Evolutionary conservation across 768 basidiomycete genomes (phyloP).

Genomic region (Tulasnella sp.): DNA sequence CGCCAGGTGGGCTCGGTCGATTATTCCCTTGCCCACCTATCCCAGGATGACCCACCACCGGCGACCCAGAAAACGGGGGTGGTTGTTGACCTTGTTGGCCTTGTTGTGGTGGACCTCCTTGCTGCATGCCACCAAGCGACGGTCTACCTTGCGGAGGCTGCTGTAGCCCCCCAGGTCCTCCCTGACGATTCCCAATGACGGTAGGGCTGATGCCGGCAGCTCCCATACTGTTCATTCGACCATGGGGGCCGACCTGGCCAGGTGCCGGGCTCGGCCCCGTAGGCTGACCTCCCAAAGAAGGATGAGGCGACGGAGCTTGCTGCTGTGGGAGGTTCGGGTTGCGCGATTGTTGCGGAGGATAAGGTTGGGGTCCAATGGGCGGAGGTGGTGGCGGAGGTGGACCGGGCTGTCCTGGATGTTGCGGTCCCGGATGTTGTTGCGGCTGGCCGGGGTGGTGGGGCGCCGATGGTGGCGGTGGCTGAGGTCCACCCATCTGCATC

Average conservation of each 20-base stretch:
- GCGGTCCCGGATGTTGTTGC: constrained; percentile 10
- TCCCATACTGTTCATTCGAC: neutral
- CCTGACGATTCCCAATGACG: neutral
- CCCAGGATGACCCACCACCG: no score
- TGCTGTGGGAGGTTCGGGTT: neutral
- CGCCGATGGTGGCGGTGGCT: neutral
- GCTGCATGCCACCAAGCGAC: neutral
- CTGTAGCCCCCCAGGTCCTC: neutral
- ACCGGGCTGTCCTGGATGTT: neutral
- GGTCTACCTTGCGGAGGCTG: neutral
- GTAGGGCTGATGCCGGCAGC: neutral
- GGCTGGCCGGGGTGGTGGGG: neutral
- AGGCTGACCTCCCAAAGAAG: neutral
- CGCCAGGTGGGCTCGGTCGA: no score
- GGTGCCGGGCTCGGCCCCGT: neutral
- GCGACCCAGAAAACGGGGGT: no score
- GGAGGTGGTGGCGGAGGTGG: neutral
- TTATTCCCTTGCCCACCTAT: no score
- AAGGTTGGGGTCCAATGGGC: constrained; percentile 9
- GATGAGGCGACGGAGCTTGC: neutral
- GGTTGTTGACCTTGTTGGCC: neutral
- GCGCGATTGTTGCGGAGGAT: neutral
- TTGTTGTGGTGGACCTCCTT: neutral
- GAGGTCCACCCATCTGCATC: neutral
- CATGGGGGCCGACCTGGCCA: neutral